phyloP scores from a whole-genome alignment of 148 eudicot genomes.

The Nyssa sinensis region DNA sequence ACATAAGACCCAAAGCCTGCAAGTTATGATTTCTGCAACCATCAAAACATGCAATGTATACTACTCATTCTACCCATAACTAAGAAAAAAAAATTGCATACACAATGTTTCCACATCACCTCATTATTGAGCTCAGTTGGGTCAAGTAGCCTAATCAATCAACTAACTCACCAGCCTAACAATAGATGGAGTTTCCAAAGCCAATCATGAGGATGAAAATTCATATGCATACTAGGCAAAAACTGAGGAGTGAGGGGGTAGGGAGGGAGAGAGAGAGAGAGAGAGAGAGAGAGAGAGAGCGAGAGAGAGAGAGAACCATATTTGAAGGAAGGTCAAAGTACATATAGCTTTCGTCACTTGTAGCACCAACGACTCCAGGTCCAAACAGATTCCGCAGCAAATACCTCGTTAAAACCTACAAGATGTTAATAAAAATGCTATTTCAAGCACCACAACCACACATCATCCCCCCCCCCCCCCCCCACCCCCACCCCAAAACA shows the following conservation, averaged over 20 bases:
- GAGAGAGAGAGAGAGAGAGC: conserved; percentile 8
- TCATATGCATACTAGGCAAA: no score
- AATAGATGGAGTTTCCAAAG: no score
- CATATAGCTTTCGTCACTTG: conserved; percentile 55
- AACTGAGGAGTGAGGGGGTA: no score
- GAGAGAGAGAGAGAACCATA: conserved; percentile 65
- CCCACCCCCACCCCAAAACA: no score
- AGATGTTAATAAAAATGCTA: neutral
- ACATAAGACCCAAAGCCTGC: neutral
- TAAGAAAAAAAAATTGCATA: no score
- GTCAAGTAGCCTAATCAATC: neutral
- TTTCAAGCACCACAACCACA: neutral
- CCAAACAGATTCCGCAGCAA: conserved; percentile 76
- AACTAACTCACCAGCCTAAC: neutral
- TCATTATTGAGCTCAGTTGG: neutral
- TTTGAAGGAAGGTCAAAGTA: conserved; percentile 93
- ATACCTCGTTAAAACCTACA: conserved; percentile 68
- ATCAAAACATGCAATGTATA: neutral
- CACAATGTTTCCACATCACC: neutral
- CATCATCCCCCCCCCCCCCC: no score
- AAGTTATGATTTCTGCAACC: neutral
- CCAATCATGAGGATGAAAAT: no score
- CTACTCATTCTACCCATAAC: no score
- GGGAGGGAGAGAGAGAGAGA: conserved; percentile 9
- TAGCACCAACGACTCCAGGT: conserved; percentile 52